phyloP scores from a whole-genome alignment of 768 basidiomycete genomes.

The Hygrocybe coccinea region DNA sequence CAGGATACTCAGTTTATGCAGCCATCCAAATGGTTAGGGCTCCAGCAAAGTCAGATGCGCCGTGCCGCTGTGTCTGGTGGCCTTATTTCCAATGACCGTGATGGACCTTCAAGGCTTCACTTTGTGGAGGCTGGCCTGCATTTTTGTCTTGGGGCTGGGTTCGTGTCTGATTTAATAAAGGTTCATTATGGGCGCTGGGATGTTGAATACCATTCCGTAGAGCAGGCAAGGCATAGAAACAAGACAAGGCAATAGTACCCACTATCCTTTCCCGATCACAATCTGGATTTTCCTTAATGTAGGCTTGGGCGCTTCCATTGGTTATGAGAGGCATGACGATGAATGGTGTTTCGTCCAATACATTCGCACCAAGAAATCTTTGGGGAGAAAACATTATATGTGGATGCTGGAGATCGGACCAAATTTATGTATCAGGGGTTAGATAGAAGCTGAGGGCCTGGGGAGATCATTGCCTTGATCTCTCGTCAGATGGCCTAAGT shows the following conservation, averaged over 20 bases:
- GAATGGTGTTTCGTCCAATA: conserved; percentile 23
- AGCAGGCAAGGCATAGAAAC: no score
- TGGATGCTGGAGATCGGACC: conserved; percentile 19
- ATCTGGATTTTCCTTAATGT: conserved; percentile 13
- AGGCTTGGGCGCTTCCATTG: conserved; percentile 18
- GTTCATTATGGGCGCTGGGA: no score
- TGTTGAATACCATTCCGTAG: no score
- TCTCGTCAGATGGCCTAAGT: conserved; percentile 12
- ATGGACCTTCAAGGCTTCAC: conserved; percentile 38
- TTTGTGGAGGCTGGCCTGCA: conserved; percentile 54
- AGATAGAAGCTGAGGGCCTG: no score
- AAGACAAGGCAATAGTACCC: neutral
- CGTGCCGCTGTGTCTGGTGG: conserved; percentile 40
- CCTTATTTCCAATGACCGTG: conserved; percentile 32
- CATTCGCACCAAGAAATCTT: conserved; percentile 20
- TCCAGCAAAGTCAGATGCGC: conserved; percentile 44
- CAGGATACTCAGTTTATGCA: conserved; percentile 39
- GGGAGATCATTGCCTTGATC: conserved; percentile 6
- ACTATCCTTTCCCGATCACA: conserved; percentile 20
- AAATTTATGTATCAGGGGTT: conserved; percentile 8
- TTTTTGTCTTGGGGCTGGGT: no score
- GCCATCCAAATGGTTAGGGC: conserved; percentile 51
- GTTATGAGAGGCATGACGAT: conserved; percentile 22
- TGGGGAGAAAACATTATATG: conserved; percentile 11
- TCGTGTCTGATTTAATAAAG: no score